Evolutionary conservation across 1,139 yeast genomes (phyloP), one percentile per base, ranked within the genome.

Genomic region (Lodderomyces metapsilosis): DNA sequence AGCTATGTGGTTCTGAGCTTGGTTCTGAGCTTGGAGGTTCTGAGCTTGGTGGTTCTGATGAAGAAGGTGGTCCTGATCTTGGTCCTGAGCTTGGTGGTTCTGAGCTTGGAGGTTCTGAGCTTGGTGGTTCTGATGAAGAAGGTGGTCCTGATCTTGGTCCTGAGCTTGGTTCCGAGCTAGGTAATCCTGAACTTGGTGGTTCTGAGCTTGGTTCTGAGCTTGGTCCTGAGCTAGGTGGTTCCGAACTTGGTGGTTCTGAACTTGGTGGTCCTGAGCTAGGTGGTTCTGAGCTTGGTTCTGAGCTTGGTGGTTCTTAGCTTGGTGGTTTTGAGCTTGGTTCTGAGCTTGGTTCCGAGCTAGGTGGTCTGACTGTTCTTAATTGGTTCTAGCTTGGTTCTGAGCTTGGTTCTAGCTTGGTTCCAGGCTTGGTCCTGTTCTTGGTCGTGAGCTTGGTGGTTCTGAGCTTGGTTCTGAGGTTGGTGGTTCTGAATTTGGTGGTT

Each of bases 381-480:
- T n/a, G n/a, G n/a, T n/a, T n/a, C n/a, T n/a, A n/a, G n/a, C n/a
- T n/a, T n/a, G n/a, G n/a, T n/a, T n/a, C n/a, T n/a, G n/a, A n/a
- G n/a, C n/a, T n/a, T n/a, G n/a, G n/a, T n/a, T n/a, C n/a, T n/a
- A n/a, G n/a, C n/a, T 38, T 12, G 49, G 49, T 32, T 46, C 49
- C 28, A 46, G 25, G 2, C 46, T 46, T 3, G 51, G 51, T 34
- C 45, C 51, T 1, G 45, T 37, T 24, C 46, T 48, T n/a, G n/a
- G 34, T 48, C 49, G 25, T 38, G 31, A 5, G 46, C 41, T 9
- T 50, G 51, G 27, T 45, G n/a, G n/a, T n/a, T n/a, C n/a, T 45
- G 5, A 48, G 39, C 5, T 47, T 49, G 27, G 27, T 8, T 24
- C 12, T 4, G 27, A 24, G 12, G 11, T 24, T 20, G 22, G 22